Conservation (phyloP, 257 asterid species). For the Plantago major region DNA sequence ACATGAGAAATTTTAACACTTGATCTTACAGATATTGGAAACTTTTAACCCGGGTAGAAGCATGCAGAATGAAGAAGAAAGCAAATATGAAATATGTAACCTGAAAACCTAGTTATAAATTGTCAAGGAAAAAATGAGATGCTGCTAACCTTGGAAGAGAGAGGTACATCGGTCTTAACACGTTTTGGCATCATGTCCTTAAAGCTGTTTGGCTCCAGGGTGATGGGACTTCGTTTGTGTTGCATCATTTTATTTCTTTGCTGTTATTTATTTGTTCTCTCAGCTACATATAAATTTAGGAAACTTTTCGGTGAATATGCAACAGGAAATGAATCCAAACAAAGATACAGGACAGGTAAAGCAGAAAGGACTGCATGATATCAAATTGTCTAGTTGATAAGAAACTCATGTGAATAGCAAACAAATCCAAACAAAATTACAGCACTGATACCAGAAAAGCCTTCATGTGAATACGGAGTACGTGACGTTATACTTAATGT, state of each 20-base stretch:
- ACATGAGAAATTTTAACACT: too few relatives aligned
- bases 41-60: too few relatives aligned
- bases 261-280: constrained; percentile 11
- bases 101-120: not conserved
- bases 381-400: not conserved
- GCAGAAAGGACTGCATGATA: not conserved
- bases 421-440: too few relatives aligned
- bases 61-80: too few relatives aligned
- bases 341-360: constrained; percentile 1
- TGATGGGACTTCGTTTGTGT: constrained; percentile 58
- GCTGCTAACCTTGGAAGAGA: constrained; percentile 66
- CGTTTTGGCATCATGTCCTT: constrained; percentile 59
- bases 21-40: too few relatives aligned
- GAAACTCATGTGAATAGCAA: too few relatives aligned
- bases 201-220: constrained; percentile 55
- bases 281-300: constrained; percentile 11
- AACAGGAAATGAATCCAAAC: constrained; percentile 2
- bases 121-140: constrained; percentile 4
- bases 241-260: constrained; percentile 62
- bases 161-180: constrained; percentile 48
- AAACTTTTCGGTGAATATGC: not conserved
- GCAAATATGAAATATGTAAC: not conserved
- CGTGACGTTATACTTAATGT: too few relatives aligned
- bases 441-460: too few relatives aligned
- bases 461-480: too few relatives aligned